These are phyloP conservation scores for Speleostelium caveatum DNA, from an alignment of 78 protist species.

Conservation along the genomic window DNA sequence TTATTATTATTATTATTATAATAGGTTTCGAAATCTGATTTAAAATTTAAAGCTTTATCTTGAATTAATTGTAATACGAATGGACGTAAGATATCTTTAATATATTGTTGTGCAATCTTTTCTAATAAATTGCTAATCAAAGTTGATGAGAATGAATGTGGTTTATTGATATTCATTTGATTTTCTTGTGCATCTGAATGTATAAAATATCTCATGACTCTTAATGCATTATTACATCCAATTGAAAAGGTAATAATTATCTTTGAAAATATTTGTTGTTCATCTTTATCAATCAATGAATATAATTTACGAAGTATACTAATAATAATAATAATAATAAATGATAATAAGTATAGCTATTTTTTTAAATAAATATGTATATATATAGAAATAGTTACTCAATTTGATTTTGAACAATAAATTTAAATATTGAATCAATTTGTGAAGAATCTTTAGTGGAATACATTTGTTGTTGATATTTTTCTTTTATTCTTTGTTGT, in stretches of 20 bases:
- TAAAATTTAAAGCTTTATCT: conserved; percentile 44
- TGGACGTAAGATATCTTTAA: conserved; percentile 41
- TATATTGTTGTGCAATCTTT: conserved; percentile 53
- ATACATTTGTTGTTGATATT: conserved; percentile 28
- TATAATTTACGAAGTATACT: conserved; percentile 26
- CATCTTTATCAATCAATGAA: conserved; percentile 29
- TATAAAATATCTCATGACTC: conserved; percentile 51
- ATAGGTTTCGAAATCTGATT: conserved; percentile 8
- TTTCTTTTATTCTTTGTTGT: conserved; percentile 14
- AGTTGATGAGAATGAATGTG: conserved; percentile 21
- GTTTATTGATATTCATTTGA: conserved; percentile 17
- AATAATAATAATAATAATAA: background rate
- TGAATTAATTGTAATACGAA: conserved; percentile 34
- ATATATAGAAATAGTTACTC: conserved; percentile 25
- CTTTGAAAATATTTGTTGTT: conserved; percentile 26
- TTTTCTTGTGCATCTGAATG: conserved; percentile 21
- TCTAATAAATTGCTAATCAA: conserved; percentile 35
- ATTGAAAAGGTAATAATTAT: conserved; percentile 43
- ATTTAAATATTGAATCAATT: conserved; percentile 48
- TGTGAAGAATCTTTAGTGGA: conserved; percentile 31
- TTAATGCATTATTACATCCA: conserved; percentile 61
- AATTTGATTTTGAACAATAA: conserved; percentile 42
- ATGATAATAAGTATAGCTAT: no score
- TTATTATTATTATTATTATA: no score
- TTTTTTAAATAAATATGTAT: no score